Base-by-base conservation (phyloP, 202 grass and related monocot genomes). In the Musa balbisiana region DNA sequence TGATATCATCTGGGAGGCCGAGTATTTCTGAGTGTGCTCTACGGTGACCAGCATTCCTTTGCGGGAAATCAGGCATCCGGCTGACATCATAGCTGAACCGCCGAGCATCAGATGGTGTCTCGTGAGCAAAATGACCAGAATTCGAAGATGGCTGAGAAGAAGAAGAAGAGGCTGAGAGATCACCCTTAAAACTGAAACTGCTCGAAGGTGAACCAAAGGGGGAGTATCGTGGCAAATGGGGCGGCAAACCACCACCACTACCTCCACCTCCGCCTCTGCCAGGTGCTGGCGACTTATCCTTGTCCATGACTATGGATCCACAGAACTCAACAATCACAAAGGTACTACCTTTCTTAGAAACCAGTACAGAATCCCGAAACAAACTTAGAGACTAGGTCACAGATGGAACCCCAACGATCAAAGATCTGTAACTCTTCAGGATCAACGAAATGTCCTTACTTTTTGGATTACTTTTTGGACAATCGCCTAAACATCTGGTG, bases 21-120 rank as follows among this genome's bases (percentile, higher is more conserved):
- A 97, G 82, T 85, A 99, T 90, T 84, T 99, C 91, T 71, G 95
- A 99, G 79, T 95, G 91, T 55, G 91, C 95, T 21, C 91, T 89
- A 50, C 89, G 83, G 69, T 94, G 95, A 74, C 87, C 85, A 3
- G 77, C 51, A 73, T 79, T 89, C 78, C 86, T 75, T 33, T 79
- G 83, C 2, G 91, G 91, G 73, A 89, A 85, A 84, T 99, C 95
- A 22, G 83, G 75, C 87, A 99, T 92, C 49, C 80, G 83, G 74
- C 86, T 90, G 78, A 99, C 85, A 60, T 99, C 87, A 70, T 76
- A 55, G 77, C 53, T 79, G 55, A 69, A 58, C 27, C 55, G 25
- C 21, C 77, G 66, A 33, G 77, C 23, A 58, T 67, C 75, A 51
- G 67, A 49, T 50, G 67, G 67, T 25, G 33, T 20, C 10, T 17